Evolutionary conservation across 257 asterid genomes (phyloP).

Genomic region (Thymus mandschuricus): DNA sequence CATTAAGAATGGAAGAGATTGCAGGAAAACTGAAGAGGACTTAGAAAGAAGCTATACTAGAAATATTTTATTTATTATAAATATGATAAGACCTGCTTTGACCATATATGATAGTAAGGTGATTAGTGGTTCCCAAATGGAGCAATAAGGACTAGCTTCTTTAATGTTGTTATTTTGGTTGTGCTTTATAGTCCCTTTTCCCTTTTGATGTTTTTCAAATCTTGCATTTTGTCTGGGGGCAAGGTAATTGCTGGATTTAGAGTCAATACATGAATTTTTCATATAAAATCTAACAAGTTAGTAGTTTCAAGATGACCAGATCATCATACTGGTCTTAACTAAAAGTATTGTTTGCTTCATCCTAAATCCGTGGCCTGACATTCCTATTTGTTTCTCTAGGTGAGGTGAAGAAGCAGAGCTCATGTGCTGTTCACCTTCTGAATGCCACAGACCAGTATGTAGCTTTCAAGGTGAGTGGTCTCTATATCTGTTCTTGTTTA

Average conservation of each 20-base stretch:
- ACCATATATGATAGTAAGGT: not conserved
- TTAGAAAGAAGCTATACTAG: not conserved
- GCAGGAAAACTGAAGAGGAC: not conserved
- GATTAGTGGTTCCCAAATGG: not conserved
- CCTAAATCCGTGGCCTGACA: constrained; percentile 26
- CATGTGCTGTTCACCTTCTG: constrained; percentile 62
- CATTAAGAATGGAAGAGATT: not conserved
- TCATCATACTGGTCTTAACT: constrained; percentile 2
- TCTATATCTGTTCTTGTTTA: constrained; percentile 23
- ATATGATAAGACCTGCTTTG: not conserved
- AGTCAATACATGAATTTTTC: not conserved
- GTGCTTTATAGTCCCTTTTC: not conserved
- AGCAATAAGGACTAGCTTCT: not conserved
- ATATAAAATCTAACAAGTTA: not conserved
- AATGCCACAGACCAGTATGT: constrained; percentile 79
- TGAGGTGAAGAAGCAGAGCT: constrained; percentile 86
- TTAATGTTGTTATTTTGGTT: not conserved
- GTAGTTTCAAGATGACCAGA: constrained; percentile 13
- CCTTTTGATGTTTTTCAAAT: not conserved
- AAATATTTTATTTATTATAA: not conserved
- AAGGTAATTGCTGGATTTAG: constrained; percentile 5
- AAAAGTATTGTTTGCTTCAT: constrained; percentile 18
- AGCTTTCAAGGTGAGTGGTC: constrained; percentile 77
- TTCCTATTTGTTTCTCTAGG: constrained; percentile 47
- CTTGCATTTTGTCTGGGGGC: constrained; percentile 16